Evolutionary conservation across 306 rosid species (phyloP).

Genomic region (Vicia sativa): DNA sequence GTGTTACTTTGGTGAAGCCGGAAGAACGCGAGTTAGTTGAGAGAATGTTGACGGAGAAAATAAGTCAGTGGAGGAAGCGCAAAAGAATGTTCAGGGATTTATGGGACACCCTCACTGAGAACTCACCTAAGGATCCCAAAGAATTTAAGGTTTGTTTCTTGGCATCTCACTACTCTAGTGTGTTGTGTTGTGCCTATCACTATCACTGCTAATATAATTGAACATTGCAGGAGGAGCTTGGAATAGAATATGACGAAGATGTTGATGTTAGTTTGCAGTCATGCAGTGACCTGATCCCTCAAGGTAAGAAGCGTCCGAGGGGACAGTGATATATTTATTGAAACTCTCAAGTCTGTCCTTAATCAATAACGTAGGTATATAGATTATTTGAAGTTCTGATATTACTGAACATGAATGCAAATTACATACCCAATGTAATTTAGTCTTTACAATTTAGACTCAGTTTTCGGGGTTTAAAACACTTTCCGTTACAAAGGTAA

Average conservation of each 20-base stretch:
- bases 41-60: conserved; percentile 49
- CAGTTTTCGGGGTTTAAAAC: conserved; percentile 29
- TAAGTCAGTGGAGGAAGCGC: conserved; percentile 87
- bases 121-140: conserved; percentile 82
- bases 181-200: background rate
- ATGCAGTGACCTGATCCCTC: conserved; percentile 60
- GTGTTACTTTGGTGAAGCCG: conserved; percentile 84
- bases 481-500: conserved; percentile 14
- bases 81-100: conserved; percentile 90
- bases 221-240: conserved; percentile 83
- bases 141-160: conserved; percentile 65
- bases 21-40: conserved; percentile 79
- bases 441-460: conserved; percentile 21
- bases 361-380: conserved; percentile 22
- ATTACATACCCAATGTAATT: conserved; percentile 27
- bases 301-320: conserved; percentile 63
- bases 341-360: conserved; percentile 32
- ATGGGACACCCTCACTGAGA: conserved; percentile 91
- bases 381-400: conserved; percentile 33
- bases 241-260: conserved; percentile 79
- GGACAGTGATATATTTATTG: conserved; percentile 47
- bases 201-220: background rate
- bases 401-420: conserved; percentile 29
- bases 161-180: conserved; percentile 17
- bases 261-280: conserved; percentile 75